A percentile compares a stretch with the other conserved stretches of the same genome.
Conservation (phyloP, 306 rosid species). For the Acacia acuminata region DNA sequence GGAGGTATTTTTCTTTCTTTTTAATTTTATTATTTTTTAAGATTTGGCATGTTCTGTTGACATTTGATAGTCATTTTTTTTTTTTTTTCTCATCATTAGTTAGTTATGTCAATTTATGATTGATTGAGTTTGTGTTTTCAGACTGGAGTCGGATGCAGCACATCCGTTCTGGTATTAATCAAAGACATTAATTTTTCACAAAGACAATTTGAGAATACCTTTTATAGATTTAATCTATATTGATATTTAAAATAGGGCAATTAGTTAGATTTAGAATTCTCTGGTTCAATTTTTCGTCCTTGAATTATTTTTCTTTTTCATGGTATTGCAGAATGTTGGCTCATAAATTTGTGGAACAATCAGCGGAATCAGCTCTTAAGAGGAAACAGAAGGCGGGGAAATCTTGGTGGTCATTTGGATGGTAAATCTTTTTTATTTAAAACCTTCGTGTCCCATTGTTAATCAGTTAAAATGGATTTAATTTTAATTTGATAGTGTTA, state of each 20-base stretch:
- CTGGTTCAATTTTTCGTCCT: constrained; percentile 21
- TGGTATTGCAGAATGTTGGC: constrained; percentile 79
- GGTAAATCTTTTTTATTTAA: constrained; percentile 48
- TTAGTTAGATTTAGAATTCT: constrained; percentile 19
- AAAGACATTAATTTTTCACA: too few species aligned
- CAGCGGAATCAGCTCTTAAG: constrained; percentile 54
- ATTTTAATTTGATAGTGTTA: constrained; percentile 25
- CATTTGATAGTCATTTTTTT: constrained; percentile 8
- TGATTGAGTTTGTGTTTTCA: neutral
- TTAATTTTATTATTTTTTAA: neutral
- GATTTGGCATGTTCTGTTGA: constrained; percentile 1
- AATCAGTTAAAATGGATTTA: constrained; percentile 6
- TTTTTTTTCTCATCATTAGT: neutral
- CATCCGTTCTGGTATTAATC: neutral
- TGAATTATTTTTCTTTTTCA: constrained; percentile 12
- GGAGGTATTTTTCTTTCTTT: constrained; percentile 67
- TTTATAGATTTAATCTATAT: too few species aligned
- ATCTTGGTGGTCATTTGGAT: constrained; percentile 91
- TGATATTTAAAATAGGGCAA: too few species aligned
- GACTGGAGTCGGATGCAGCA: constrained; percentile 1
- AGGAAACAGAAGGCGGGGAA: constrained; percentile 63
- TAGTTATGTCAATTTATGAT: constrained; percentile 16
- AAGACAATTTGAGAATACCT: too few species aligned
- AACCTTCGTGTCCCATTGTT: neutral
- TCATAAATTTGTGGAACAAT: constrained; percentile 83